phyloP scores from a whole-genome alignment of 2,329 filamentous ascomycete genomes.

The Fusarium multiceps region DNA sequence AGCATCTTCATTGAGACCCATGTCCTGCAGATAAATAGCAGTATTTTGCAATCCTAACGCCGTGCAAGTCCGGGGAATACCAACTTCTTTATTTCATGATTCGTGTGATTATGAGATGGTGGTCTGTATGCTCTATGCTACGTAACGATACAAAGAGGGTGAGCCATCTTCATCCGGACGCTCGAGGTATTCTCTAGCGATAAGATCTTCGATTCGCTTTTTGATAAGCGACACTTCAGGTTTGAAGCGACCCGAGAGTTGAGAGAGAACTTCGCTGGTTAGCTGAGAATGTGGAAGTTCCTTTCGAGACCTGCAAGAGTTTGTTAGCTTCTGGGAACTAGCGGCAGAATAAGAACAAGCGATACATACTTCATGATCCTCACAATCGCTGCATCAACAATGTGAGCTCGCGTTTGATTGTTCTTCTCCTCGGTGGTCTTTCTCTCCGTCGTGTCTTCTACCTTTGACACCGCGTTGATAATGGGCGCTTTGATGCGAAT shows the following conservation, averaged over 20 bases:
- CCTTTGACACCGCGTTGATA: slow-evolving; percentile 82
- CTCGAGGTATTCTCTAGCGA: slow-evolving; percentile 82
- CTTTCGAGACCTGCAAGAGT: slow-evolving; percentile 73
- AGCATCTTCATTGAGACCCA: slow-evolving; percentile 16
- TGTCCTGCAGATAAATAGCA: slow-evolving; percentile 32
- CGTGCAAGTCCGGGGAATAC: slow-evolving; percentile 32
- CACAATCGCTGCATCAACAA: slow-evolving; percentile 81
- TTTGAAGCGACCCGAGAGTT: slow-evolving; percentile 76
- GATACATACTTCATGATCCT: slow-evolving; percentile 84
- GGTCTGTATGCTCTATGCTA: slow-evolving; percentile 63
- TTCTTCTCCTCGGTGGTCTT: slow-evolving; percentile 81
- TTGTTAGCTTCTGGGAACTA: slow-evolving; percentile 28
- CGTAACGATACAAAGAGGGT: slow-evolving; percentile 74
- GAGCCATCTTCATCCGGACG: slow-evolving; percentile 73
- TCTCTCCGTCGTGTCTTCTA: slow-evolving; percentile 78
- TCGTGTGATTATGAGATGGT: slow-evolving; percentile 28
- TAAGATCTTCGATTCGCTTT: slow-evolving; percentile 81
- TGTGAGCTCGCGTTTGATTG: slow-evolving; percentile 75
- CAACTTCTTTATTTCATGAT: slow-evolving; percentile 39
- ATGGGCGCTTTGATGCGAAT: slow-evolving; percentile 91
- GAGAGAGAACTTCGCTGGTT: slow-evolving; percentile 76
- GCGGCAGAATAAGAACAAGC: too few species aligned
- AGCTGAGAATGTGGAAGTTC: slow-evolving; percentile 76
- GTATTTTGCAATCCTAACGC: slow-evolving; percentile 37
- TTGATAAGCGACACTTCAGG: slow-evolving; percentile 83